These are phyloP conservation scores for Metschnikowia cerradonensis DNA, from an alignment of 805 yeast genomes.

Conservation along the genomic window DNA sequence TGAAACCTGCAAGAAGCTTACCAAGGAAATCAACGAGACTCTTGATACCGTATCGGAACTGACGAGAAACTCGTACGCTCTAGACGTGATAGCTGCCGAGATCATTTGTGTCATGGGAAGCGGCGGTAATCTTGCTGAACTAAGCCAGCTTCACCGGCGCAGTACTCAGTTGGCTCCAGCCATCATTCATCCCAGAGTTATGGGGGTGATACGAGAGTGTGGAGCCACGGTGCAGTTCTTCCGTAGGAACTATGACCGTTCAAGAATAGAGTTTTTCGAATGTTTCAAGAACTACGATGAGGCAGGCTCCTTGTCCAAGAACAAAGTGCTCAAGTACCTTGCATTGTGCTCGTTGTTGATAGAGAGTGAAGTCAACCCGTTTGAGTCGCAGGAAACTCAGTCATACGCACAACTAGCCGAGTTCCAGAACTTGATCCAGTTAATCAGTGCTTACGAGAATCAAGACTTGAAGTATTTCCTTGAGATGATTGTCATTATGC, in stretches of 20 bases:
- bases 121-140: constrained; percentile 28
- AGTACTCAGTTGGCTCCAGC: constrained; percentile 47
- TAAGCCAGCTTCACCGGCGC: constrained; percentile 48
- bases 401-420: constrained; percentile 38
- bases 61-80: constrained; percentile 42
- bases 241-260: constrained; percentile 54
- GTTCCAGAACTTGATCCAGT: constrained; percentile 20
- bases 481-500: constrained; percentile 16
- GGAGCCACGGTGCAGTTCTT: constrained; percentile 68
- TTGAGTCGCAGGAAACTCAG: constrained; percentile 68
- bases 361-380: constrained; percentile 66
- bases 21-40: constrained; percentile 34
- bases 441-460: constrained; percentile 31
- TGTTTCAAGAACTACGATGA: constrained; percentile 43
- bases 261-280: constrained; percentile 58
- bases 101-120: constrained; percentile 47
- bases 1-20: constrained; percentile 30
- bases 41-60: constrained; percentile 41
- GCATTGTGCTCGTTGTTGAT: constrained; percentile 58
- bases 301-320: constrained; percentile 45
- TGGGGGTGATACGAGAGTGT: constrained; percentile 73
- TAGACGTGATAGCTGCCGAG: constrained; percentile 67
- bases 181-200: constrained; percentile 69
- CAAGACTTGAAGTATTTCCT: constrained; percentile 23
- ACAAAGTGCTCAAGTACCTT: constrained; percentile 55